Percentiles rank a stretch among this genome's conserved stretches.
These are phyloP conservation scores for Solanum sejunctum DNA, from an alignment of 257 asterid species.

Conservation along the genomic window DNA sequence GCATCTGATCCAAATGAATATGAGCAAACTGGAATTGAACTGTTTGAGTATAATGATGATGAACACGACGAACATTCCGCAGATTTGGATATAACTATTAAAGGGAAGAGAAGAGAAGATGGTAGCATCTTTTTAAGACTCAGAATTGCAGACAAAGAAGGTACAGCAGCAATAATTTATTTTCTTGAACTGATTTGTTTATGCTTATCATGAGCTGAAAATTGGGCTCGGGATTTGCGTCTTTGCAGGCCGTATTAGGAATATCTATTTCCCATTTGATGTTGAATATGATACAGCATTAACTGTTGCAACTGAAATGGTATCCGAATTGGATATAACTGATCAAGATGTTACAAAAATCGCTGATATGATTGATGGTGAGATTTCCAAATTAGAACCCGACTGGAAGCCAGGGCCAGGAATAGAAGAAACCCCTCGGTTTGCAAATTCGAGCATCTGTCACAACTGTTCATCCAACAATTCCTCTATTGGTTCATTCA, in stretches of 20 bases:
- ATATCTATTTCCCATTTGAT: constrained; percentile 41
- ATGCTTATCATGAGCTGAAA: background rate
- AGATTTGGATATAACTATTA: constrained; percentile 27
- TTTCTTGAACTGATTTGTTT: background rate
- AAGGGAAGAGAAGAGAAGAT: constrained; percentile 42
- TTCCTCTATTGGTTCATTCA: constrained; percentile 29
- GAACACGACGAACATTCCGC: constrained; percentile 12
- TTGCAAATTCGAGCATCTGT: constrained; percentile 18
- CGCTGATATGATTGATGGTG: constrained; percentile 44
- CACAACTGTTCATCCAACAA: constrained; percentile 27
- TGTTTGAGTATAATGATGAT: constrained; percentile 22
- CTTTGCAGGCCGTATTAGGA: constrained; percentile 35
- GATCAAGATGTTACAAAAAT: constrained; percentile 39
- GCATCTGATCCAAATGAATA: constrained; percentile 16
- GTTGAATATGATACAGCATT: constrained; percentile 30
- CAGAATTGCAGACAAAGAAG: constrained; percentile 44
- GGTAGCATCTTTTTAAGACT: constrained; percentile 35
- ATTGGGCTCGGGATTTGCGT: background rate
- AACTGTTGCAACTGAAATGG: constrained; percentile 46
- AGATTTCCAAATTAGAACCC: constrained; percentile 35
- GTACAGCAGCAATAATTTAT: constrained; percentile 1
- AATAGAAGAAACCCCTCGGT: constrained; percentile 19
- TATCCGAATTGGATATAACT: constrained; percentile 34
- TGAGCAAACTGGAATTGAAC: constrained; percentile 32
- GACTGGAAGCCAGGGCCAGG: constrained; percentile 36